Percentiles rank a stretch among this genome's conserved stretches.
Evolutionary conservation across 495 filamentous ascomycete genomes (phyloP).

Genomic region (Amphirosellinia nigrospora): DNA sequence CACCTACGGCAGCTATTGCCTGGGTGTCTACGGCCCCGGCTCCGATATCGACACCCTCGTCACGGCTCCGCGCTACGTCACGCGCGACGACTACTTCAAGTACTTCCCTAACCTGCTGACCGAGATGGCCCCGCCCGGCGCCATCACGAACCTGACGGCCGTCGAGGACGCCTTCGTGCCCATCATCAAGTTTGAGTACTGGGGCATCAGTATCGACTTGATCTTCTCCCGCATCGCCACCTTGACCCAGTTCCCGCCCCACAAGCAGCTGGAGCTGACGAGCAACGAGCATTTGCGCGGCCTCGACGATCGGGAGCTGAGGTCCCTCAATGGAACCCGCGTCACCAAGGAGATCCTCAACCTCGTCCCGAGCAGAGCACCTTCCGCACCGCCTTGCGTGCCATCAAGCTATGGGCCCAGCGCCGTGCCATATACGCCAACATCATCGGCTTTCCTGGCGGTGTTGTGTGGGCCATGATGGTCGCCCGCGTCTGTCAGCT

Average conservation of each 20-base stretch:
- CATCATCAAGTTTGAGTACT: constrained; percentile 93
- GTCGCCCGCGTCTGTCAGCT: constrained; percentile 95
- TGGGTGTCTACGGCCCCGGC: constrained; percentile 93
- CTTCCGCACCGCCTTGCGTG: constrained; percentile 85
- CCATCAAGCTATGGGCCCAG: constrained; percentile 96
- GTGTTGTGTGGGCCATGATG: constrained; percentile 97
- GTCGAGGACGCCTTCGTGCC: constrained; percentile 92
- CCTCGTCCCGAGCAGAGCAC: constrained; percentile 84
- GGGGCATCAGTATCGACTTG: constrained; percentile 90
- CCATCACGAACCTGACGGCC: constrained; percentile 82
- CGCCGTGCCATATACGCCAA: constrained; percentile 92
- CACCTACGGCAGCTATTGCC: constrained; percentile 90
- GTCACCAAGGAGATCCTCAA: constrained; percentile 90
- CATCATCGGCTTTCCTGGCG: constrained; percentile 93
- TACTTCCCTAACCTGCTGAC: constrained; percentile 79
- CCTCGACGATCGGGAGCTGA: constrained; percentile 81
- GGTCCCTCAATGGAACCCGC: constrained; percentile 89
- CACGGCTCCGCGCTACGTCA: constrained; percentile 85
- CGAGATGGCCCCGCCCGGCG: constrained; percentile 72
- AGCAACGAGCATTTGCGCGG: constrained; percentile 86
- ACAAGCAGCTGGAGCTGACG: constrained; percentile 68
- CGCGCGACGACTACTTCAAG: constrained; percentile 87
- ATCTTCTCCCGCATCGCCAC: constrained; percentile 83
- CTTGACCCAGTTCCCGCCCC: constrained; percentile 70
- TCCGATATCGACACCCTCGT: constrained; percentile 98